phyloP scores from a whole-genome alignment of 2,329 filamentous ascomycete species.

The Talaromyces sp. region DNA sequence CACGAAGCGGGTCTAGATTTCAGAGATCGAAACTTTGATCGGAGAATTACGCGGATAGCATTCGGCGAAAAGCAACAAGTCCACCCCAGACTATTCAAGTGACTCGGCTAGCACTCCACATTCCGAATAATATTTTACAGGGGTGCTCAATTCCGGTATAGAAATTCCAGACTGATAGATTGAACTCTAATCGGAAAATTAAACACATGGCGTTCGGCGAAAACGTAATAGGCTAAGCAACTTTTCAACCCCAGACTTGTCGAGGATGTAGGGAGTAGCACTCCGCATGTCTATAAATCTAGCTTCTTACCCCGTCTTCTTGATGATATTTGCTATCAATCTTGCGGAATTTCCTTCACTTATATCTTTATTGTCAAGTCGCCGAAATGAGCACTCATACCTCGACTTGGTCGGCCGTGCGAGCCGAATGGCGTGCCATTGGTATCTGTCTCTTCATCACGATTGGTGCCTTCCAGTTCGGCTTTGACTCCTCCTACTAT shows the following conservation, averaged over 20 bases:
- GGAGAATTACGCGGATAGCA: not conserved
- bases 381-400: not conserved
- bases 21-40: not conserved
- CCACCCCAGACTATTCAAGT: not conserved
- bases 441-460: conserved; percentile 7
- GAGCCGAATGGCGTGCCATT: conserved; percentile 4
- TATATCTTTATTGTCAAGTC: not conserved
- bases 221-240: not conserved
- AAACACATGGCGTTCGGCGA: not conserved
- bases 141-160: not conserved
- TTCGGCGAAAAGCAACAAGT: not conserved
- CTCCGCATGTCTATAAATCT: conserved; percentile 3
- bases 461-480: not conserved
- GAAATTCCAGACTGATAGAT: not conserved
- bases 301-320: conserved; percentile 7
- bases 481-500: conserved; percentile 4
- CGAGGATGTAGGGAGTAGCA: not conserved
- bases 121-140: not conserved
- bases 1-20: not conserved
- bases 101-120: not conserved
- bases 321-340: too few species aligned
- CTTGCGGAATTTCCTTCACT: too few species aligned
- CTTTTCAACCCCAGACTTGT: not conserved
- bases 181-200: not conserved
- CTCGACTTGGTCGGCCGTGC: not conserved